Base-by-base conservation (phyloP, 768 basidiomycete species). In the Chalciporus pseudorubinellus region DNA sequence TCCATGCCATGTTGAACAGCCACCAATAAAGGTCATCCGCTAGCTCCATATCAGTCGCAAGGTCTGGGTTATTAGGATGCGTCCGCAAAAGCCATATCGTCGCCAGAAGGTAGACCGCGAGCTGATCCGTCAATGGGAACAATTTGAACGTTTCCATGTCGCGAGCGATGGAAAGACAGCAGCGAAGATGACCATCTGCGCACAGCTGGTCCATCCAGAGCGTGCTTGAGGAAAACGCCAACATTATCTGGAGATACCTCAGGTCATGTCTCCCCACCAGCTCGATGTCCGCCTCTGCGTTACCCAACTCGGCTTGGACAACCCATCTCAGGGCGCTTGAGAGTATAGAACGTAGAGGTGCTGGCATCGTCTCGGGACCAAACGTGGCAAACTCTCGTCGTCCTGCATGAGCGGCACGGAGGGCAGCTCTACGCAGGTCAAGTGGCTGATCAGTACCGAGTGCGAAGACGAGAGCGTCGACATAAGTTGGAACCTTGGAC, bases 231-330 rank as follows among this genome's bases (percentile, higher is more conserved):
- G 52, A 38, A 24, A 50, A 44, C 18, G 42, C 33, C 20, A 51
- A 31, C 31, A 53, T 19, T 19, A 53, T 51, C 16, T 53, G 50
- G 40, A 53, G 21, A 41, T 53, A 51, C 26, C 43, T 29, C 36
- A 51, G 20, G 20, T 53, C 50, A 36, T 46, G 29, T 41, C 39
- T 38, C 21, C 50, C 48, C 29, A 53, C 34, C 31, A 36, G 42
- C 42, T 43, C 42, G 16, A 29, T 43, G 21, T 43, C 42, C 6
- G 42, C 42, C 7, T 18, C 24, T 9, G 24, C 28, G 18, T 43
- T 43, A 26, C 26, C 26, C 9, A 43, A 26, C n/a, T 43, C 42
- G n/a, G 42, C 24, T 18, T 24, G 24, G 42, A 43, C 26, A 18
- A 21, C 26, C 26, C 16, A 43, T 16, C 21, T 8, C 33, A 44